Percentiles rank a stretch among this genome's conserved stretches.
Evolutionary conservation across 176 grass and related monocot genomes (phyloP).

Genomic region (Typha latifolia): DNA sequence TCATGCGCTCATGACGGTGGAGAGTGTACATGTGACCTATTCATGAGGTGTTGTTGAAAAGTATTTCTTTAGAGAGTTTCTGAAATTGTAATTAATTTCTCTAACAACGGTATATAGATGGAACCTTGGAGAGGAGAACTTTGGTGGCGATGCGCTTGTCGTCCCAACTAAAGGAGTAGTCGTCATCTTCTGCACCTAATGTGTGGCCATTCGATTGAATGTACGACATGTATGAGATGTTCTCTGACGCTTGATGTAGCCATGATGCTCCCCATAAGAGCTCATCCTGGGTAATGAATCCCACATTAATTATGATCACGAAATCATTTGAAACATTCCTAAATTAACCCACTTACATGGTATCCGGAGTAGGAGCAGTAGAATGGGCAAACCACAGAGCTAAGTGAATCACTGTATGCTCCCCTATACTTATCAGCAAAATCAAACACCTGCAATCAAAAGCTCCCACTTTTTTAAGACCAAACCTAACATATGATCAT

Average conservation of each 20-base stretch:
- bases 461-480: background rate
- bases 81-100: background rate
- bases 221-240: slow-evolving; percentile 63
- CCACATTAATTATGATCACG: background rate
- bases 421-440: slow-evolving; percentile 58
- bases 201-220: slow-evolving; percentile 44
- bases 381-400: slow-evolving; percentile 52
- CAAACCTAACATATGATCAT: background rate
- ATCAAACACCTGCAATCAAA: slow-evolving; percentile 41
- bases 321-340: background rate
- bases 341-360: slow-evolving; percentile 33
- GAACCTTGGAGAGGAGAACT: slow-evolving; percentile 57
- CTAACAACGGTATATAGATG: background rate
- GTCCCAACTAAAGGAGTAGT: slow-evolving; percentile 80
- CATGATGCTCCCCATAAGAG: slow-evolving; percentile 86
- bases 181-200: slow-evolving; percentile 55
- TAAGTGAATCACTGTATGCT: slow-evolving; percentile 55
- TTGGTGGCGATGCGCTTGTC: slow-evolving; percentile 64
- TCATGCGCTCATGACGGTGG: too few relatives aligned
- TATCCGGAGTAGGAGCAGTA: slow-evolving; percentile 83
- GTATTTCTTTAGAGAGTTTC: background rate
- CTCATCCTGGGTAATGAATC: slow-evolving; percentile 39
- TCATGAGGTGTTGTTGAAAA: too few relatives aligned
- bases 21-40: too few relatives aligned
- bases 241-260: slow-evolving; percentile 60